phyloP scores from a whole-genome alignment of 1,139 yeast genomes.

The Wickerhamomyces sp. region DNA sequence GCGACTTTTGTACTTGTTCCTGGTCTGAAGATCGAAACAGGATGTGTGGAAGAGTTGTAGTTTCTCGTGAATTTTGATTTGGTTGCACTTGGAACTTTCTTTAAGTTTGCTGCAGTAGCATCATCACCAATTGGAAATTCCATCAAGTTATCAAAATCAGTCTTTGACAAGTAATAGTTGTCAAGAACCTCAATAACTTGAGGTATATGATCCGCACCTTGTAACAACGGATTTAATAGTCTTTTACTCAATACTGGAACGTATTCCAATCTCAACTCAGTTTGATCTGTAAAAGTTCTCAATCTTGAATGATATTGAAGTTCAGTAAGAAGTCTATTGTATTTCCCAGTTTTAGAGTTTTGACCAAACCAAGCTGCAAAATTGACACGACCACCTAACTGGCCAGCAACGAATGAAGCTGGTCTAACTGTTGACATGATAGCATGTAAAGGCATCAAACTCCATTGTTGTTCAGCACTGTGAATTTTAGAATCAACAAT shows the following conservation, averaged over 20 bases:
- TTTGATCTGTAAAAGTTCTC: constrained; percentile 69
- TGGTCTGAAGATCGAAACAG: constrained; percentile 69
- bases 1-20: constrained; percentile 31
- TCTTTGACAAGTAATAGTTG: constrained; percentile 75
- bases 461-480: constrained; percentile 94
- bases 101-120: constrained; percentile 41
- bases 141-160: constrained; percentile 85
- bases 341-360: constrained; percentile 79
- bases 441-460: constrained; percentile 89
- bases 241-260: constrained; percentile 57
- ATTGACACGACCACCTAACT: constrained; percentile 59
- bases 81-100: constrained; percentile 65
- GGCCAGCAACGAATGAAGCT: constrained; percentile 71
- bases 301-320: constrained; percentile 83
- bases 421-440: constrained; percentile 85
- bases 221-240: constrained; percentile 51
- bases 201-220: constrained; percentile 59
- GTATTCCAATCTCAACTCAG: constrained; percentile 74
- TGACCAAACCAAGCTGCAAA: constrained; percentile 91
- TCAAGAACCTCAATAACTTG: constrained; percentile 71
- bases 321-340: constrained; percentile 74
- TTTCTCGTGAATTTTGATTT: constrained; percentile 83
- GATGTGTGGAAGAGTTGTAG: constrained; percentile 74
- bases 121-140: constrained; percentile 73
- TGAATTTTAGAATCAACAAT: constrained; percentile 75